A percentile compares a stretch with the other conserved stretches of the same genome.
phyloP scores from a whole-genome alignment of 2,329 filamentous ascomycete genomes.

The Aspergillus melleus region DNA sequence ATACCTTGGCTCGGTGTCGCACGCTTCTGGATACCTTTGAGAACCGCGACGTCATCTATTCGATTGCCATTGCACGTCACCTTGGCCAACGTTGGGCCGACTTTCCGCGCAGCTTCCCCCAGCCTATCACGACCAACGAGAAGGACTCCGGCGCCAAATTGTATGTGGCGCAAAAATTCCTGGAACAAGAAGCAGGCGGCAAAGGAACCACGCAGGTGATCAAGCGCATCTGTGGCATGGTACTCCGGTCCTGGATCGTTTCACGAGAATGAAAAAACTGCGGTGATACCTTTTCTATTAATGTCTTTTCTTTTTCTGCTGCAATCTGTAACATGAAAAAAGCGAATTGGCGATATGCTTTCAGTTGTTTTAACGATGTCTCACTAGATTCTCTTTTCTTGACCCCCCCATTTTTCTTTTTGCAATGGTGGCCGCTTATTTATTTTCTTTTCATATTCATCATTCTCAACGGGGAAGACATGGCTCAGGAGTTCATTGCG shows the following conservation, averaged over 20 bases:
- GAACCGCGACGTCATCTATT: conserved; percentile 88
- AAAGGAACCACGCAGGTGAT: conserved; percentile 75
- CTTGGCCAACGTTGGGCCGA: conserved; percentile 66
- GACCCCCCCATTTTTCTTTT: conserved; percentile 1
- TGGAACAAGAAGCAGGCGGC: conserved; percentile 63
- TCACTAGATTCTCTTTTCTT: conserved; percentile 18
- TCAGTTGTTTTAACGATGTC: conserved; percentile 16
- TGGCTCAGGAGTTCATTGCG: conserved; percentile 22
- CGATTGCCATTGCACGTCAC: conserved; percentile 76
- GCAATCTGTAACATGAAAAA: conserved; percentile 21
- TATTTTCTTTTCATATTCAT: conserved; percentile 5
- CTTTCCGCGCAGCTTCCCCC: conserved; percentile 56
- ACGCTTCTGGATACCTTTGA: conserved; percentile 75
- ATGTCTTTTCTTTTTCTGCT: conserved; percentile 15
- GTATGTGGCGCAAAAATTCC: conserved; percentile 68
- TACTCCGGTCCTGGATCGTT: conserved; percentile 57
- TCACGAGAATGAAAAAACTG: conserved; percentile 31
- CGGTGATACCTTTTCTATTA: conserved; percentile 11
- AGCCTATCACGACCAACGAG: conserved; percentile 63
- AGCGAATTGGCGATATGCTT: conserved; percentile 17
- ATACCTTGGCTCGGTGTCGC: conserved; percentile 65
- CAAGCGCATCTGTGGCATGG: conserved; percentile 68
- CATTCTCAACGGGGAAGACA: conserved; percentile 13
- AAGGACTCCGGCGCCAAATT: conserved; percentile 66
- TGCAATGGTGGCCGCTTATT: neutral